These are phyloP conservation scores for Schoenoplectus tabernaemontani DNA, from an alignment of 202 grass and related monocot genomes.

Conservation along the genomic window DNA sequence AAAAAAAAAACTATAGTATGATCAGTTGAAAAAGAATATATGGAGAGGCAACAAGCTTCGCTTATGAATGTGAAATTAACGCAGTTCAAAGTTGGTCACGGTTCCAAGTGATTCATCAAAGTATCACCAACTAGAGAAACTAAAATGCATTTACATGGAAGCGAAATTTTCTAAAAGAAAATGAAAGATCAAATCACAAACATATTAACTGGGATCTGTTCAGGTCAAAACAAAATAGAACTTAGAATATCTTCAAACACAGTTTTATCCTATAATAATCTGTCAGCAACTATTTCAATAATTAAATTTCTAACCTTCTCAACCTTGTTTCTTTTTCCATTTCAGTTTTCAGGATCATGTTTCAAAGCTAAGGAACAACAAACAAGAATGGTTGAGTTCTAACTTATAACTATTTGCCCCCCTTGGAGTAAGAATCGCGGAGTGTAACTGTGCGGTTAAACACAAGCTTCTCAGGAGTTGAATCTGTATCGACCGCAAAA, in stretches of 20 bases:
- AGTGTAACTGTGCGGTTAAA: slow-evolving; percentile 63
- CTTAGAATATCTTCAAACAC: neutral
- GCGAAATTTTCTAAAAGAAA: neutral
- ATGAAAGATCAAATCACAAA: neutral
- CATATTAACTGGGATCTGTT: neutral
- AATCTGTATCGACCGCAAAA: slow-evolving; percentile 59
- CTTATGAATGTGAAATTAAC: too few relatives aligned
- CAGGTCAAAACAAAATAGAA: neutral
- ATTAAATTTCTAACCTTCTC: neutral
- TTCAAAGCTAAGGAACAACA: neutral
- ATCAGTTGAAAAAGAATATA: too few relatives aligned
- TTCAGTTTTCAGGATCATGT: neutral
- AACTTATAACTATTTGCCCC: slow-evolving; percentile 17
- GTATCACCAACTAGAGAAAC: neutral
- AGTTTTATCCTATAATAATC: neutral
- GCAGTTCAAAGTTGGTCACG: too few relatives aligned
- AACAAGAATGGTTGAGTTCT: neutral
- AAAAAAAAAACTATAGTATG: too few relatives aligned
- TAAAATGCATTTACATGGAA: neutral
- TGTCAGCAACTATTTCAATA: slow-evolving; percentile 8
- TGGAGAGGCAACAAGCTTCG: too few relatives aligned
- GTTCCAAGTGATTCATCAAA: too few relatives aligned
- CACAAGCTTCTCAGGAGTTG: slow-evolving; percentile 27
- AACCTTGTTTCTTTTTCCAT: neutral
- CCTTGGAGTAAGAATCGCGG: slow-evolving; percentile 52